A percentile compares a stretch with the other conserved stretches of the same genome.
Conservation (phyloP, 768 basidiomycete genomes). For the Sarcomyxa edulis region DNA sequence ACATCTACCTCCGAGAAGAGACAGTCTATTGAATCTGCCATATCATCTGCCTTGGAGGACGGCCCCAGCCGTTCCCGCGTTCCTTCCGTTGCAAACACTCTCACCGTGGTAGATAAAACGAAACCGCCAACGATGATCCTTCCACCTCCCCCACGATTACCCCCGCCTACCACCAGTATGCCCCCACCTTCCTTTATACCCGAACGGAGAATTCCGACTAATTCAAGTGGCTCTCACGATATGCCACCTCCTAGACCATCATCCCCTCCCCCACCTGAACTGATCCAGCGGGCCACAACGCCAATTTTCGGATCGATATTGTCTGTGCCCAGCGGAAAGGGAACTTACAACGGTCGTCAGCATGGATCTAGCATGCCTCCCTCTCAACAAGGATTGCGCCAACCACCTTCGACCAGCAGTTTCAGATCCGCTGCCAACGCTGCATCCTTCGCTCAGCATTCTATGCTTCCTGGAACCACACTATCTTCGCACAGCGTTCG, state of each 20-base stretch:
- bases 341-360: slow-evolving; percentile 44
- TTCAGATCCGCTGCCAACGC: slow-evolving; percentile 73
- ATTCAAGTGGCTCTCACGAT: slow-evolving; percentile 43
- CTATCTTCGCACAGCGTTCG: slow-evolving; percentile 46
- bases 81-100: slow-evolving; percentile 45
- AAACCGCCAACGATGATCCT: slow-evolving; percentile 82
- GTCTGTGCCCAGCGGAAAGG: slow-evolving; percentile 44
- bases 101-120: slow-evolving; percentile 63
- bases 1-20: slow-evolving; percentile 55
- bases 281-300: slow-evolving; percentile 88
- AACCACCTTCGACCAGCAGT: slow-evolving; percentile 75
- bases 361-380: slow-evolving; percentile 79
- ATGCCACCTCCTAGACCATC: slow-evolving; percentile 80
- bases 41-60: slow-evolving; percentile 46
- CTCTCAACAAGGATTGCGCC: slow-evolving; percentile 56
- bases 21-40: slow-evolving; percentile 67
- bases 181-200: slow-evolving; percentile 75
- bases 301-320: slow-evolving; percentile 70
- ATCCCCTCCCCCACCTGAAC: slow-evolving; percentile 89
- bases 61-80: slow-evolving; percentile 46
- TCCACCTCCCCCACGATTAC: slow-evolving; percentile 72
- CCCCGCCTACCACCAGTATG: slow-evolving; percentile 70
- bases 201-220: slow-evolving; percentile 48
- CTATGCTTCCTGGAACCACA: slow-evolving; percentile 30
- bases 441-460: slow-evolving; percentile 43